A percentile compares a stretch with the other conserved stretches of the same genome.
phyloP scores from a whole-genome alignment of 106 monocot genomes.

The Dendrobium chrysotoxum region DNA sequence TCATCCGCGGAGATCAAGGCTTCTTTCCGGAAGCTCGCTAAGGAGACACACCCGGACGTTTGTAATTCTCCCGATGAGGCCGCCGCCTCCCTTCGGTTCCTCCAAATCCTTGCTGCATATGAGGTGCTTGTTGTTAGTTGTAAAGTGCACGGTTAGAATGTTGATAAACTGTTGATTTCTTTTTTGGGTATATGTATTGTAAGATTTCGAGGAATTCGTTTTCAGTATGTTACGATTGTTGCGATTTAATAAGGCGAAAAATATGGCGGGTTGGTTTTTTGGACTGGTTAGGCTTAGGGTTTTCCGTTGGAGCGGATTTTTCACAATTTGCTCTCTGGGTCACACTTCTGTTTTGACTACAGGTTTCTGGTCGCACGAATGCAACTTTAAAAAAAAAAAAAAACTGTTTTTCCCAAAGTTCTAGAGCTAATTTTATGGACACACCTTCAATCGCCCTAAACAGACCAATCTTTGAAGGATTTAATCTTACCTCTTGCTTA shows the following conservation, averaged over 20 bases:
- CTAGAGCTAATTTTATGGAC: too few species aligned
- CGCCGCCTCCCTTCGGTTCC: slow-evolving; percentile 45
- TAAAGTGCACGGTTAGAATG: not conserved
- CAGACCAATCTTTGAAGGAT: too few species aligned
- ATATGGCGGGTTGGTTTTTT: not conserved
- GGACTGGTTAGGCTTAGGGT: not conserved
- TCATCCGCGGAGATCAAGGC: slow-evolving; percentile 71
- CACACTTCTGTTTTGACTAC: too few species aligned
- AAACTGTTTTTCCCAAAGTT: too few species aligned
- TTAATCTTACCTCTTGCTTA: too few species aligned
- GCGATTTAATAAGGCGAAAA: not conserved
- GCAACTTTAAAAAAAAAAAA: too few species aligned
- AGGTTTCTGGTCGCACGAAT: too few species aligned
- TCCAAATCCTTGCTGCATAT: slow-evolving; percentile 82
- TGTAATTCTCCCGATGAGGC: slow-evolving; percentile 5
- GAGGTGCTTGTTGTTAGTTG: slow-evolving; percentile 32
- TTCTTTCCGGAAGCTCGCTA: slow-evolving; percentile 73
- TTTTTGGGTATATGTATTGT: not conserved
- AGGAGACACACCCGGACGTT: slow-evolving; percentile 86
- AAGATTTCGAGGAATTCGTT: not conserved
- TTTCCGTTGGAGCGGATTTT: not conserved
- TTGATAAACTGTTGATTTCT: not conserved
- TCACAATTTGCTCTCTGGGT: too few species aligned
- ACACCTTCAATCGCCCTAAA: too few species aligned
- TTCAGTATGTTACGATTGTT: not conserved